phyloP scores from a whole-genome alignment of 441 rosid species.

The Arabidopsis lyrata region DNA sequence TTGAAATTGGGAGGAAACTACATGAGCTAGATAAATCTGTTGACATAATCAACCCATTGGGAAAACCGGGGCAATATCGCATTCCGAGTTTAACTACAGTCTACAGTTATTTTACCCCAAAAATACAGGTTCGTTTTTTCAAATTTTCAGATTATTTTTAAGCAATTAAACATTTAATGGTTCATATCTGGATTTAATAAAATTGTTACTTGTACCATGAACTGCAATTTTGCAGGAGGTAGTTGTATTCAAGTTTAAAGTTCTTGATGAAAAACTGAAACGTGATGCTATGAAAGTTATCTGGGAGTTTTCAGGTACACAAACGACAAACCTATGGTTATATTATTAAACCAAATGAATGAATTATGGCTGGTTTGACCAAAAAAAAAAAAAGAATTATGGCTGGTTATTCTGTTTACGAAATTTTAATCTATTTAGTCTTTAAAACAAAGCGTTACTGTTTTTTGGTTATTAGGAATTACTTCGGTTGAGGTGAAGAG shows the following conservation, averaged over 20 bases:
- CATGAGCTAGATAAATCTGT: background rate
- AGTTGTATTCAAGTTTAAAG: slow-evolving; percentile 21
- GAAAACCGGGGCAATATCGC: background rate
- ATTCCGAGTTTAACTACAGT: background rate
- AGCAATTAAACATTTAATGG: background rate
- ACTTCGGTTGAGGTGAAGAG: background rate
- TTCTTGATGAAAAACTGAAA: background rate
- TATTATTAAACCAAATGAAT: background rate
- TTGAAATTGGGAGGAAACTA: background rate
- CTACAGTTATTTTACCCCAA: background rate
- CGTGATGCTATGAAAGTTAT: background rate
- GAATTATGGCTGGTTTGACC: too few species aligned
- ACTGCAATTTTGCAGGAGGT: background rate
- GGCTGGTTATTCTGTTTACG: background rate
- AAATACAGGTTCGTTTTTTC: background rate
- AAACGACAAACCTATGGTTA: background rate
- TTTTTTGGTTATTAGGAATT: background rate
- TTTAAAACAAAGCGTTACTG: background rate
- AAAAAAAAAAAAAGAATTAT: too few species aligned
- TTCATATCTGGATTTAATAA: background rate
- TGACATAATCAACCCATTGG: background rate
- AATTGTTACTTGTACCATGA: background rate
- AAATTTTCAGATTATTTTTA: background rate
- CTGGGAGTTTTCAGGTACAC: slow-evolving; percentile 14
- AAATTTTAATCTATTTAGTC: background rate